Base-by-base conservation (phyloP, 2,329 filamentous ascomycete genomes). In the Graphium sp. region DNA sequence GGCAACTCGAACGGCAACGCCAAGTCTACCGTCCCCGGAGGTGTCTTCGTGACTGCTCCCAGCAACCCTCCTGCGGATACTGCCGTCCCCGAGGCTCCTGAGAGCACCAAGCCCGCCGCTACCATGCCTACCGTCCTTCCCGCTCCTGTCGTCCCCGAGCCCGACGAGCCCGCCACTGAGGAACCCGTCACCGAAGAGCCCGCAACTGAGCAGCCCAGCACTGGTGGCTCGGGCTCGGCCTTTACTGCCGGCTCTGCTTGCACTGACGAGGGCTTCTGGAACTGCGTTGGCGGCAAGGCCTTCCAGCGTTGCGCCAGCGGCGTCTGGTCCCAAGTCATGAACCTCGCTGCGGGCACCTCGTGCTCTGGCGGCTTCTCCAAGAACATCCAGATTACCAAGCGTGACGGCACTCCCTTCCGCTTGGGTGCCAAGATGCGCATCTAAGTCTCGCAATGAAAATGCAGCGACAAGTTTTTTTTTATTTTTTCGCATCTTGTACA, bases 271-370 rank as follows among this genome's bases (percentile, higher is more conserved):
- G 66, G 65, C 2, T 41, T 44, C 8, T 71, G 59, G 58, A 67
- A 67, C 50, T 71, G 66, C 36, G 47, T 68, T 6, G 48, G 42
- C 0, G 61, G 62, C 10, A 48, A 41, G 2, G 53, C 55, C 1
- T 71, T 56, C 56, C 64, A 70, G 44, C 62, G 62, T 26, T 71
- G 66, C 33, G 66, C 55, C 6, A 58, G 55, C 3, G 64, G 66
- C 7, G 21, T 37, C 0, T 71, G 66, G 66, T 62, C 62, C 3
- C 39, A 46, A 0, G 31, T 45, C 3, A 52, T 55, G 34, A 23
- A 35, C 0, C 39, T 70, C 9, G 55, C 66, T 0, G 39, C 44
- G 0, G 66, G 66, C 1, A 62, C 60, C 0, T 38, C 32, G 0
- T 71, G 66, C 43, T 40, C 41, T 2, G 29, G 39, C 0, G 65